A percentile compares a stretch with the other conserved stretches of the same genome.
phyloP scores from a whole-genome alignment of 139 green algal genomes.

The Dunaliella primolecta region DNA sequence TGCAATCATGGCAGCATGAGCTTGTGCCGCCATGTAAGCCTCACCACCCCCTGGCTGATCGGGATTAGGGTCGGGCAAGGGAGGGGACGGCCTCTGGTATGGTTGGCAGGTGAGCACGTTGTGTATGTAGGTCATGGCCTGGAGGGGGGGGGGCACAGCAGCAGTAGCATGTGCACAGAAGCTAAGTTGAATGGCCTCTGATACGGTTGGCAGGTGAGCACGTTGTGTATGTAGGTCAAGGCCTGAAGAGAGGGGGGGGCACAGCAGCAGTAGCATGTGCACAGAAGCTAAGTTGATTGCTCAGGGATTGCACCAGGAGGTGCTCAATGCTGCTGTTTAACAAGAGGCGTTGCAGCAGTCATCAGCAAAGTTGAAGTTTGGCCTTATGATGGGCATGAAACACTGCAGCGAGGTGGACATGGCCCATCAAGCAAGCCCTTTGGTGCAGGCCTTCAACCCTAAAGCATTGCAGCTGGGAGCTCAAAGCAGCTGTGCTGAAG shows the following conservation, averaged over 20 bases:
- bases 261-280: constrained; percentile 32
- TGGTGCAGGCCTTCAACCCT: too few relatives aligned
- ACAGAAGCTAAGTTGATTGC: too few relatives aligned
- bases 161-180: too few relatives aligned
- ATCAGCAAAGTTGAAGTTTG: too few relatives aligned
- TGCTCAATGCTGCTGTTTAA: too few relatives aligned
- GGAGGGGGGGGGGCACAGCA: constrained; percentile 43
- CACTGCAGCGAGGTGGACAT: too few relatives aligned
- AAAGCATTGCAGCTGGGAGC: too few relatives aligned
- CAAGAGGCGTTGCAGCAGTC: too few relatives aligned
- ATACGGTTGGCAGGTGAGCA: constrained; percentile 51
- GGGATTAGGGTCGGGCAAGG: neutral
- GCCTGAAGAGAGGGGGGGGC: constrained; percentile 41
- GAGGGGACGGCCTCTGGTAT: constrained; percentile 25
- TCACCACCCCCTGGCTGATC: neutral
- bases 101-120: constrained; percentile 40
- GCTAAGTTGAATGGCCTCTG: neutral
- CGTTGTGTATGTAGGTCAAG: constrained; percentile 58
- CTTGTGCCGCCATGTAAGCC: neutral
- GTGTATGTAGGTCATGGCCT: constrained; percentile 60
- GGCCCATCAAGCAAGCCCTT: too few relatives aligned
- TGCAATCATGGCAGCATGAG: neutral
- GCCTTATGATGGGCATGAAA: too few relatives aligned
- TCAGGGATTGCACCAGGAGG: too few relatives aligned
- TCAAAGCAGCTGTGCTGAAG: too few relatives aligned